phyloP scores from a whole-genome alignment of 139 green algal species.

The Chlorella sp. region DNA sequence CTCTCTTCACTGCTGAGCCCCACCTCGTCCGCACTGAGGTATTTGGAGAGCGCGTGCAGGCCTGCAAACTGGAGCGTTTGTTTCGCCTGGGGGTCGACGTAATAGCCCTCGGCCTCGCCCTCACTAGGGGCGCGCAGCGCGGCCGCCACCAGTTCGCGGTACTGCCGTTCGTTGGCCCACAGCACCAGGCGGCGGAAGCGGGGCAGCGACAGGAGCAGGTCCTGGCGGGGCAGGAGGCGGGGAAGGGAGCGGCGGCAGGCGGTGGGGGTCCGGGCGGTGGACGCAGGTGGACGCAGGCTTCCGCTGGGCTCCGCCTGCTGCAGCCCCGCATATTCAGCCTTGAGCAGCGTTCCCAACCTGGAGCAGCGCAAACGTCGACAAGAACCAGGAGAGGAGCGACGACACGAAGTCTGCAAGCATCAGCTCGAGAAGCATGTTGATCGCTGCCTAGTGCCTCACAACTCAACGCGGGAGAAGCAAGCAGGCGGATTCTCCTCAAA shows the following conservation, averaged over 20 bases:
- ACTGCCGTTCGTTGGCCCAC: background rate
- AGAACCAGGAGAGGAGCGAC: background rate
- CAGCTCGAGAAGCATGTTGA: background rate
- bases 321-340: no score
- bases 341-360: no score
- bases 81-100: slow-evolving; percentile 3
- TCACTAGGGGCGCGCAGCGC: background rate
- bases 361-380: background rate
- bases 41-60: slow-evolving; percentile 26
- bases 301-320: no score
- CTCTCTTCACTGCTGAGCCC: no score
- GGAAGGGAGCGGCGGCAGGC: no score
- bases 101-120: slow-evolving; percentile 1
- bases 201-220: slow-evolving; percentile 3
- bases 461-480: no score
- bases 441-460: no score
- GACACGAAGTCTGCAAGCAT: background rate
- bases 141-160: background rate
- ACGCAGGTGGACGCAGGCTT: no score
- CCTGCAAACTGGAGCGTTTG: slow-evolving; percentile 30
- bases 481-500: no score
- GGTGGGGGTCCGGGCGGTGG: no score
- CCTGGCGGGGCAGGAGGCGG: no score
- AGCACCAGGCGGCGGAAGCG: slow-evolving; percentile 2
- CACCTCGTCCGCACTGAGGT: slow-evolving; percentile 32